Conservation (phyloP, 768 basidiomycete species). For the Suillus subluteus region DNA sequence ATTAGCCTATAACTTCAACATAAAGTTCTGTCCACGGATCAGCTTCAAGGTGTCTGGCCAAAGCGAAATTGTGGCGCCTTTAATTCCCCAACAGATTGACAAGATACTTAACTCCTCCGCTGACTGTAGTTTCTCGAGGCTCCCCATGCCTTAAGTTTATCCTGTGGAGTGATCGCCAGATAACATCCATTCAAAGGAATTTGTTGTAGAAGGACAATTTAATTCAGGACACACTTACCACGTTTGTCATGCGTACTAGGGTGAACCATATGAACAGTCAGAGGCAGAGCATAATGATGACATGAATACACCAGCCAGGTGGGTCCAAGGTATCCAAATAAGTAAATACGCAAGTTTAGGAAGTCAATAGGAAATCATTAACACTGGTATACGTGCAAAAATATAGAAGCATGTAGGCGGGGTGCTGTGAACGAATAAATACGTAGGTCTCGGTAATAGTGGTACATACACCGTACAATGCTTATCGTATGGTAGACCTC, state of each 20-base stretch:
- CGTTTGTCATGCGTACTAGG: background rate
- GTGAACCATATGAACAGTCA: background rate
- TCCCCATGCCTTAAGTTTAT: background rate
- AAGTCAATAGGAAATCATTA: conserved; percentile 2
- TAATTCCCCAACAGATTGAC: background rate
- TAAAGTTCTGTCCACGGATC: no score
- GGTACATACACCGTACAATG: conserved; percentile 10
- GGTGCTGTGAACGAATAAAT: conserved; percentile 14
- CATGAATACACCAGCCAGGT: no score
- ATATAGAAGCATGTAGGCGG: conserved; percentile 1
- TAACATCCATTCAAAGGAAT: background rate
- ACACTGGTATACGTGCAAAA: conserved; percentile 4
- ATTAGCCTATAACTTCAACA: no score
- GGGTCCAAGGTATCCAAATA: background rate
- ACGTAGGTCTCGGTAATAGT: conserved; percentile 11
- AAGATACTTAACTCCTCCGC: no score
- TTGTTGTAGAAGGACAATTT: background rate
- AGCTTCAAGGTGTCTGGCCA: no score
- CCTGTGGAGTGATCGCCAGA: background rate
- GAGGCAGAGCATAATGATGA: background rate
- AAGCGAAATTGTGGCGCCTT: background rate
- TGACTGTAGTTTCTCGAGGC: no score
- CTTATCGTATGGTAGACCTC: conserved; percentile 32
- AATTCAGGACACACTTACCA: background rate
- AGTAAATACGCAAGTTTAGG: background rate